phyloP scores from a whole-genome alignment of 805 yeast genomes.

The Wickerhamiella parazyma region DNA sequence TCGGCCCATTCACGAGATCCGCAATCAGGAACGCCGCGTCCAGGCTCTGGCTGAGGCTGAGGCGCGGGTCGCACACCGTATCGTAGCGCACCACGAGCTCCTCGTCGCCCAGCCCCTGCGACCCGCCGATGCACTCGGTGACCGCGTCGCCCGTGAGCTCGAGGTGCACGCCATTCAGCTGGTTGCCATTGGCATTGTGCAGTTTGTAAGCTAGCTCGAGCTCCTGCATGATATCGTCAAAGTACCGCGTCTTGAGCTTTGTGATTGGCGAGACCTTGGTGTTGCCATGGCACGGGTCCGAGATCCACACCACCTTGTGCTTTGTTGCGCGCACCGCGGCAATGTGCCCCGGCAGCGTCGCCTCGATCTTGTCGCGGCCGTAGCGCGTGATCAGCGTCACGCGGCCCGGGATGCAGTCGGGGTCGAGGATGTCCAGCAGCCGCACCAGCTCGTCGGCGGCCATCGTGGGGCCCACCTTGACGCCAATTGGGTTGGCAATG shows the following conservation, averaged over 20 bases:
- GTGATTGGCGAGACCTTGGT: constrained; percentile 29
- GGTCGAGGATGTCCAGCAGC: constrained; percentile 29
- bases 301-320: constrained; percentile 33
- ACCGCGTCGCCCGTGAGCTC: constrained; percentile 34
- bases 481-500: constrained; percentile 31
- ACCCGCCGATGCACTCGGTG: constrained; percentile 33
- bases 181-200: constrained; percentile 24
- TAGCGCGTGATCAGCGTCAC: constrained; percentile 32
- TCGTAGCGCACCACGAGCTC: constrained; percentile 30
- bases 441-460: constrained; percentile 26
- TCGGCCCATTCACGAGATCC: constrained; percentile 18
- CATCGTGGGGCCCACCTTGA: constrained; percentile 34
- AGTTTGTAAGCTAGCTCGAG: constrained; percentile 26
- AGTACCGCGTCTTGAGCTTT: constrained; percentile 31
- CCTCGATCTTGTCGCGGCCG: constrained; percentile 27
- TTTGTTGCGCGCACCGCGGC: constrained; percentile 27
- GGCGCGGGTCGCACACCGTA: constrained; percentile 33
- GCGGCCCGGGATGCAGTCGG: constrained; percentile 27
- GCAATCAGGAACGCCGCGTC: constrained; percentile 33
- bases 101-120: constrained; percentile 28
- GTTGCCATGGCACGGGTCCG: constrained; percentile 35
- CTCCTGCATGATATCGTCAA: constrained; percentile 31
- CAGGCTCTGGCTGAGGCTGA: constrained; percentile 28
- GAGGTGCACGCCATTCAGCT: constrained; percentile 30
- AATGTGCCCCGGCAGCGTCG: constrained; percentile 29